phyloP scores from a whole-genome alignment of 140 eudicot genomes.

The Flaveria floridana region DNA sequence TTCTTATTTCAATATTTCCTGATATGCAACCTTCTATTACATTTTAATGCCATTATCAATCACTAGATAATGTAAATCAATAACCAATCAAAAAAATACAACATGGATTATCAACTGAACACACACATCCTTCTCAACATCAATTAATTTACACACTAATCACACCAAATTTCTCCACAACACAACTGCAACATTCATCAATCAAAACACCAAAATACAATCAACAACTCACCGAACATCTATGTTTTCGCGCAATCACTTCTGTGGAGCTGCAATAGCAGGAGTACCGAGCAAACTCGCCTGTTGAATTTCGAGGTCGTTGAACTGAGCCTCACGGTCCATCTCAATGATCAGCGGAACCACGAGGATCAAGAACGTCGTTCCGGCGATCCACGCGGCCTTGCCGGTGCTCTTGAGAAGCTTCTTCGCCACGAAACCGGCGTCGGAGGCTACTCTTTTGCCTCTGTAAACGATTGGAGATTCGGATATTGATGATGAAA shows the following conservation, averaged over 20 bases:
- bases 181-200: background rate
- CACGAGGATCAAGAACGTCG: constrained; percentile 63
- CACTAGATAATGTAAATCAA: too few species aligned
- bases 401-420: constrained; percentile 77
- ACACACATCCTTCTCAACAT: constrained; percentile 3
- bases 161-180: background rate
- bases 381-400: constrained; percentile 83
- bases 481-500: constrained; percentile 46
- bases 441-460: constrained; percentile 56
- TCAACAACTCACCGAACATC: constrained; percentile 4
- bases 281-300: constrained; percentile 78
- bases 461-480: constrained; percentile 67
- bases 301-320: constrained; percentile 75
- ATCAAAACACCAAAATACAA: background rate
- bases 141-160: background rate
- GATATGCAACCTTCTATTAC: too few species aligned
- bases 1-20: too few species aligned
- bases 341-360: constrained; percentile 73
- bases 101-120: background rate
- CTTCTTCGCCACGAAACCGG: constrained; percentile 54
- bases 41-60: too few species aligned
- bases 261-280: constrained; percentile 32
- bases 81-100: background rate
- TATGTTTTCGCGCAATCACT: constrained; percentile 15
- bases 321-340: constrained; percentile 74